Conservation (phyloP, 2,329 filamentous ascomycete genomes). For the Fusarium pseudonygamai region DNA sequence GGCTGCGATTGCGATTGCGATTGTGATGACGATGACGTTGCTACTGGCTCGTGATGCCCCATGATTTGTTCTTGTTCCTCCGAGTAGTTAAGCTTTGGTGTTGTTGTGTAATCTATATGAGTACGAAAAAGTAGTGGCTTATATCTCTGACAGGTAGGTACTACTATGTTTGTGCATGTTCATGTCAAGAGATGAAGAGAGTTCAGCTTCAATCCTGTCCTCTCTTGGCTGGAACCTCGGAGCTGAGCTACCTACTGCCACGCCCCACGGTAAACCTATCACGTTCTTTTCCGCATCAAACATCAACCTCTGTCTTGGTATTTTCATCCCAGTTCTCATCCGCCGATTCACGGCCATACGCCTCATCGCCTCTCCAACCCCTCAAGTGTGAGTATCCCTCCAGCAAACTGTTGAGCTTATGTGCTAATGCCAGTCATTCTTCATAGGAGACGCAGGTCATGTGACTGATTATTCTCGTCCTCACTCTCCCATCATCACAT, state of each 20-base stretch:
- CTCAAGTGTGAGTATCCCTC: background rate
- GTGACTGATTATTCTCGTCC: constrained; percentile 1
- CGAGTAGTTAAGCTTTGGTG: background rate
- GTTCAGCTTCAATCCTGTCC: background rate
- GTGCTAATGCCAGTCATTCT: background rate
- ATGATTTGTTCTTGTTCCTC: background rate
- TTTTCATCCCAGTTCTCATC: constrained; percentile 9
- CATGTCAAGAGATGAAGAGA: background rate
- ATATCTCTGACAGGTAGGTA: background rate
- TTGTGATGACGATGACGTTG: background rate
- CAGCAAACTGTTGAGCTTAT: background rate
- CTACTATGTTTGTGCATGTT: background rate
- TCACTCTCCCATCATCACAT: background rate
- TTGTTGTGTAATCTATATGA: background rate
- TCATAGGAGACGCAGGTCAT: background rate
- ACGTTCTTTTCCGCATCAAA: constrained; percentile 3
- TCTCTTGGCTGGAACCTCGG: background rate
- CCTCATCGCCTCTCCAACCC: background rate
- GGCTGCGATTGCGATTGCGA: constrained; percentile 1
- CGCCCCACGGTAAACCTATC: constrained; percentile 10
- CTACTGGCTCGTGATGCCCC: background rate
- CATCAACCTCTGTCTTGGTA: constrained; percentile 3
- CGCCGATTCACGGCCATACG: background rate
- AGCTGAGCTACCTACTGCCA: background rate
- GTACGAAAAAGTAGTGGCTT: background rate